phyloP scores from a whole-genome alignment of 129 eudicot genomes.

The Tagetes patula region DNA sequence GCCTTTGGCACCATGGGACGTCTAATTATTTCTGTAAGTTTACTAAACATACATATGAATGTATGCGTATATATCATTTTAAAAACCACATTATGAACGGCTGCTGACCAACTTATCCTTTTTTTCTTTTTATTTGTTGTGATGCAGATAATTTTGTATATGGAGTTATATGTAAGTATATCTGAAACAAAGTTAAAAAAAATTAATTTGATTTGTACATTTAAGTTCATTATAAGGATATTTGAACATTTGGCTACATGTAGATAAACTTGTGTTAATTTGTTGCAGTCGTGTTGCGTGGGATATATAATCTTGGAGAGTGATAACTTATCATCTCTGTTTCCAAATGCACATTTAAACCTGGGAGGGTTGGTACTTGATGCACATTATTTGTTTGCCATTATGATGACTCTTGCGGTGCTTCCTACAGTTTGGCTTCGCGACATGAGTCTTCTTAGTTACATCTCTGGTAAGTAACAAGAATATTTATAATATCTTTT shows the following conservation, averaged over 20 bases:
- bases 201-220: background rate
- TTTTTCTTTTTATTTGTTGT: conserved; percentile 19
- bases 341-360: conserved; percentile 82
- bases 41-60: background rate
- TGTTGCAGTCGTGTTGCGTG: conserved; percentile 77
- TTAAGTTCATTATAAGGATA: background rate
- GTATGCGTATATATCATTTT: background rate
- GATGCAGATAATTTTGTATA: conserved; percentile 83
- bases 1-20: conserved; percentile 85
- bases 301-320: conserved; percentile 91
- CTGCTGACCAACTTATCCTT: conserved; percentile 27
- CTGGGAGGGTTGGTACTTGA: conserved; percentile 48
- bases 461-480: conserved; percentile 69
- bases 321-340: conserved; percentile 81
- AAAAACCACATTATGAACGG: background rate
- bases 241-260: background rate
- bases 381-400: conserved; percentile 72
- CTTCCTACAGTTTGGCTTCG: conserved; percentile 89
- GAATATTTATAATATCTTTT: background rate
- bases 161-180: conserved; percentile 92
- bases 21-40: conserved; percentile 64
- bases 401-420: conserved; percentile 62
- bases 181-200: background rate
- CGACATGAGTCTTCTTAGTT: conserved; percentile 80
- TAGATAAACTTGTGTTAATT: background rate